A percentile compares a stretch with the other conserved stretches of the same genome.
Conservation (phyloP, 2,329 filamentous ascomycete genomes). For the Apiospora koreana region DNA sequence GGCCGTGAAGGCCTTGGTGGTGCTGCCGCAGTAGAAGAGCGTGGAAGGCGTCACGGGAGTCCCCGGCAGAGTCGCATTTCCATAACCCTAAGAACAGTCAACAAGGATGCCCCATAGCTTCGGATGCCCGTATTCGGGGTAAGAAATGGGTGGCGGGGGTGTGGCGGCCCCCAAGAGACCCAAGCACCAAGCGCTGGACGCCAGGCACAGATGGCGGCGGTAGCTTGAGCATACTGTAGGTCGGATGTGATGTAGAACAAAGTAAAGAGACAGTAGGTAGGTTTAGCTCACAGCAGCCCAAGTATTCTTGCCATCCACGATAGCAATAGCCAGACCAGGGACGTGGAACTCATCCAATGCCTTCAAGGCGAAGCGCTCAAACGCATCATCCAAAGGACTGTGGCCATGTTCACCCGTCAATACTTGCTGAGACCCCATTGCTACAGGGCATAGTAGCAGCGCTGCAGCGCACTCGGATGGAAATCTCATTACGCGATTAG, state of each 20-base stretch:
- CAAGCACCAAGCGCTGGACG: neutral
- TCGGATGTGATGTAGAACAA: neutral
- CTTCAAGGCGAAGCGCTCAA: slow-evolving; percentile 17
- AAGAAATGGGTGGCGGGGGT: neutral
- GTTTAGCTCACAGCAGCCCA: slow-evolving; percentile 37
- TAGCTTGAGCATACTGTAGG: neutral
- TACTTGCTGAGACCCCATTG: slow-evolving; percentile 15
- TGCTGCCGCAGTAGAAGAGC: slow-evolving; percentile 55
- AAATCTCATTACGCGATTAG: neutral
- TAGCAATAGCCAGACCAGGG: slow-evolving; percentile 49
- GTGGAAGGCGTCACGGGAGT: slow-evolving; percentile 46
- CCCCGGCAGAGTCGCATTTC: slow-evolving; percentile 37
- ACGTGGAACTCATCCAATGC: slow-evolving; percentile 43
- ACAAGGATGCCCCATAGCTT: neutral
- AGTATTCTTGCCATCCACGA: slow-evolving; percentile 46
- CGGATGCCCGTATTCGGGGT: neutral
- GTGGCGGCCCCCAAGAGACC: neutral
- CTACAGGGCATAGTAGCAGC: neutral
- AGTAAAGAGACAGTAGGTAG: neutral
- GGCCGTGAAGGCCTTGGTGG: slow-evolving; percentile 56
- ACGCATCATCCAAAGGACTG: slow-evolving; percentile 20
- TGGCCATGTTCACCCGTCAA: neutral
- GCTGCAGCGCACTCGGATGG: neutral
- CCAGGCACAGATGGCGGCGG: neutral
- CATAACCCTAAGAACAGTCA: slow-evolving; percentile 40